Percentiles rank a stretch among this genome's conserved stretches.
Evolutionary conservation across 768 basidiomycete species (phyloP).

Genomic region (Tylopilus sp.): DNA sequence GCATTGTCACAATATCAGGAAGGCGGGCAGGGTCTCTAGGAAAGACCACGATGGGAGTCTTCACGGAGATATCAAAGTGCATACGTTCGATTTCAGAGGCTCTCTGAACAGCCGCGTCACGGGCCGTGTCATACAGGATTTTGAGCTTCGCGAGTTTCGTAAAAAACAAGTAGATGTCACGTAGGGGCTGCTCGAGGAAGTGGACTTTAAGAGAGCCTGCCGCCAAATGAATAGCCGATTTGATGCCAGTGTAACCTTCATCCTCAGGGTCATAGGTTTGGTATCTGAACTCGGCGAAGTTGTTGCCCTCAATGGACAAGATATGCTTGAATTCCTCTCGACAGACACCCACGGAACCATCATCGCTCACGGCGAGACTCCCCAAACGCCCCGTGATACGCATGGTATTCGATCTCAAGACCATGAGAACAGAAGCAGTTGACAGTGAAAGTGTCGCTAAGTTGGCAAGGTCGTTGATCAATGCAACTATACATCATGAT

Average conservation of each 20-base stretch:
- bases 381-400: conserved; percentile 80
- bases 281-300: conserved; percentile 92
- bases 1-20: conserved; percentile 69
- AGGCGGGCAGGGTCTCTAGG: conserved; percentile 64
- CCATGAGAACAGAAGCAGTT: conserved; percentile 80
- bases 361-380: conserved; percentile 76
- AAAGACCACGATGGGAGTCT: conserved; percentile 88
- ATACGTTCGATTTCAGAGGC: conserved; percentile 94
- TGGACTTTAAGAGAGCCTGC: conserved; percentile 90
- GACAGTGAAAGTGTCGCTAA: conserved; percentile 88
- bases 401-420: conserved; percentile 70
- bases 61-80: conserved; percentile 88
- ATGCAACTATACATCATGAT: conserved; percentile 49
- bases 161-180: conserved; percentile 78
- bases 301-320: conserved; percentile 89
- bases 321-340: conserved; percentile 76
- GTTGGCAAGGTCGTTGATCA: conserved; percentile 65
- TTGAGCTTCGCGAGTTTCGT: conserved; percentile 87
- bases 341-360: conserved; percentile 49
- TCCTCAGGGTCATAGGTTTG: conserved; percentile 82
- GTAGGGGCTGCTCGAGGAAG: conserved; percentile 89
- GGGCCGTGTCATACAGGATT: conserved; percentile 90
- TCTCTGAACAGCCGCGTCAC: conserved; percentile 85
- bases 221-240: conserved; percentile 75
- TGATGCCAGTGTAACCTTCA: conserved; percentile 70